Percentiles rank a stretch among this genome's conserved stretches.
These are phyloP conservation scores for Cercospora sp. DNA, from an alignment of 2,329 filamentous ascomycete genomes.

Conservation along the genomic window DNA sequence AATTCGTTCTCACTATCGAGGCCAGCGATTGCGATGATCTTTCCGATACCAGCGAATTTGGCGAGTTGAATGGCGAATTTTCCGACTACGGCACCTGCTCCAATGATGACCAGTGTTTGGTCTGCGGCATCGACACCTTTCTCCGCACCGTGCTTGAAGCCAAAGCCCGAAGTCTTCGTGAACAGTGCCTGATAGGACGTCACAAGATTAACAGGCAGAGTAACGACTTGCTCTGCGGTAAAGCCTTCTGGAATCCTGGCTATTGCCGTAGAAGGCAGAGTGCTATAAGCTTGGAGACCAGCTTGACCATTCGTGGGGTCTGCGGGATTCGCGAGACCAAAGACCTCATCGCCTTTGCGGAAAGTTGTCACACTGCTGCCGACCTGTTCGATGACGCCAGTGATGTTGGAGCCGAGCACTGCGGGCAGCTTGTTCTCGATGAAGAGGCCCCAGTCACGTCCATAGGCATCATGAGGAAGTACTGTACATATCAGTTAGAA, in stretches of 20 bases:
- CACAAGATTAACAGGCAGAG: conserved; percentile 11
- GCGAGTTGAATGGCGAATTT: conserved; percentile 15
- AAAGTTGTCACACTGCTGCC: not conserved
- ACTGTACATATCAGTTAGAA: not conserved
- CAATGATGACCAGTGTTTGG: conserved; percentile 2
- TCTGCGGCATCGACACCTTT: too few species aligned
- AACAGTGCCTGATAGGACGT: conserved; percentile 12
- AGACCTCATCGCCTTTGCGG: conserved; percentile 4
- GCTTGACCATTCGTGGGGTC: not conserved
- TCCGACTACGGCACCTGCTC: conserved; percentile 11
- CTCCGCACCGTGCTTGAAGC: not conserved
- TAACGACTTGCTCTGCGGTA: not conserved
- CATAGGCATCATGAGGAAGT: conserved; percentile 20
- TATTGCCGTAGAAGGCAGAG: not conserved
- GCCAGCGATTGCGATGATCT: conserved; percentile 6
- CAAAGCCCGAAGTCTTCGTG: not conserved
- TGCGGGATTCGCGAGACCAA: not conserved
- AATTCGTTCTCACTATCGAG: conserved; percentile 6
- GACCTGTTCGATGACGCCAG: conserved; percentile 12
- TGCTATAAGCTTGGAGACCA: conserved; percentile 8
- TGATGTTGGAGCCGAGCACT: conserved; percentile 11
- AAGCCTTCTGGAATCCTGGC: conserved; percentile 6
- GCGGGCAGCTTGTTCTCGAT: conserved; percentile 13
- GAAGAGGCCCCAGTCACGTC: conserved; percentile 17
- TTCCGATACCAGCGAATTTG: conserved; percentile 12